A percentile compares a stretch with the other conserved stretches of the same genome.
Evolutionary conservation across 2,329 filamentous ascomycete species (phyloP).

Genomic region (Colletotrichum costaricense): DNA sequence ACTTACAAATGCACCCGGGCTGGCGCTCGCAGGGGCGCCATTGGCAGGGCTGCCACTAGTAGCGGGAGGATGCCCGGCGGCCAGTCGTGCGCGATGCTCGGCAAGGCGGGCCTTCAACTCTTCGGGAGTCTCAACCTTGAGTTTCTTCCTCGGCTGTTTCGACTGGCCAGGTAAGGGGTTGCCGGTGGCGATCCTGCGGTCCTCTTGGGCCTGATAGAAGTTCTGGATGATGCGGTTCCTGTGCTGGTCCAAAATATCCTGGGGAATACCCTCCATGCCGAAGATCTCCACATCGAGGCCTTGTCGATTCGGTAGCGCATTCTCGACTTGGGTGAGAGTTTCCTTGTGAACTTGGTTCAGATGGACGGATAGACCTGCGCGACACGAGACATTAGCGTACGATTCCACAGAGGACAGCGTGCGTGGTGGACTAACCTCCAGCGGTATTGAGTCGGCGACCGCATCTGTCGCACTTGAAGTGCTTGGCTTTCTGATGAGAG

Average conservation of each 20-base stretch:
- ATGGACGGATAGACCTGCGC: conserved; percentile 88
- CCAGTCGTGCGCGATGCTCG: conserved; percentile 78
- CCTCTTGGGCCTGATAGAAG: conserved; percentile 87
- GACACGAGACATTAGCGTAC: conserved; percentile 28
- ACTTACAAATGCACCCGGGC: conserved; percentile 70
- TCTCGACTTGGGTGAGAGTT: conserved; percentile 86
- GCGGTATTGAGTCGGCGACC: conserved; percentile 90
- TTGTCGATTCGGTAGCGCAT: conserved; percentile 87
- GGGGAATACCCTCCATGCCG: conserved; percentile 96
- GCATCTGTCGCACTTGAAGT: conserved; percentile 97
- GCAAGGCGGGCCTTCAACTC: conserved; percentile 85
- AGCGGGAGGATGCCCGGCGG: conserved; percentile 65
- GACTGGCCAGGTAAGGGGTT: conserved; percentile 79
- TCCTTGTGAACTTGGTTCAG: conserved; percentile 99
- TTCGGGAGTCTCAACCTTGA: conserved; percentile 78
- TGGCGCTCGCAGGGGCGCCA: conserved; percentile 51
- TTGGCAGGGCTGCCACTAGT: conserved; percentile 62
- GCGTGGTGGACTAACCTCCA: conserved; percentile 73
- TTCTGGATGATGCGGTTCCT: conserved; percentile 86
- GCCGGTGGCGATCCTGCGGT: conserved; percentile 83
- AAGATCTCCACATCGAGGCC: conserved; percentile 95
- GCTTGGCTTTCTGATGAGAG: conserved; percentile 98
- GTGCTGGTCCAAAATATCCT: conserved; percentile 85
- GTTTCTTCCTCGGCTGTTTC: conserved; percentile 76
- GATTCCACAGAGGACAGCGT: not conserved